Conservation (phyloP, 2,329 filamentous ascomycete species). For the Diaporthe ampelina region DNA sequence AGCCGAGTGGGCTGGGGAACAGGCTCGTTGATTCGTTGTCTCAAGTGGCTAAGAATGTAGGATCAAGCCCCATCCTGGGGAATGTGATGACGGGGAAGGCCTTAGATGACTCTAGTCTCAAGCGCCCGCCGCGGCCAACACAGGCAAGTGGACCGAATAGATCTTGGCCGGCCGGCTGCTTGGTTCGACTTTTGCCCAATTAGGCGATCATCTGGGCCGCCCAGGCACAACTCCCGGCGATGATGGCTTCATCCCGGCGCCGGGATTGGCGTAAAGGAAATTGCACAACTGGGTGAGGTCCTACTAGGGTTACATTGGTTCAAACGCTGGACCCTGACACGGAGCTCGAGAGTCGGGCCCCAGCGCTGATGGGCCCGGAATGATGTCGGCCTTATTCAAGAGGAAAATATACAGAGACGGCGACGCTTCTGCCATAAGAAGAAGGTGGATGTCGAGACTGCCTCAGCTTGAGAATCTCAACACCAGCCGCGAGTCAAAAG, state of each 20-base stretch:
- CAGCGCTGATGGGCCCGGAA: conserved; percentile 27
- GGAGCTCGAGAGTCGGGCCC: background rate
- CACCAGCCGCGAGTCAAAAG: background rate
- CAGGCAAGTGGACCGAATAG: conserved; percentile 21
- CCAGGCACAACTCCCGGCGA: conserved; percentile 21
- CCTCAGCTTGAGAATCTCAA: background rate
- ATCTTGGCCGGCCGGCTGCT: conserved; percentile 27
- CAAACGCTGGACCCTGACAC: conserved; percentile 20
- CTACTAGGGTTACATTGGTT: conserved; percentile 23
- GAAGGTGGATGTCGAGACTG: conserved; percentile 17
- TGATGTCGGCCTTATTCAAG: conserved; percentile 29
- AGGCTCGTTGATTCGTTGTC: conserved; percentile 26
- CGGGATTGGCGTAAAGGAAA: conserved; percentile 22
- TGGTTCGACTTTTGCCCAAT: conserved; percentile 12
- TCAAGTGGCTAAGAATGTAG: conserved; percentile 18
- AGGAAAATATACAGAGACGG: conserved; percentile 1
- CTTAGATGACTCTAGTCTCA: conserved; percentile 1
- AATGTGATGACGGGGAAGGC: conserved; percentile 11
- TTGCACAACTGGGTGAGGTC: conserved; percentile 1
- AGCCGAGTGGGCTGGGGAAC: conserved; percentile 28
- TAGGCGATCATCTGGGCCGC: conserved; percentile 28
- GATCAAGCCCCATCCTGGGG: conserved; percentile 10
- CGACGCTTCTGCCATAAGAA: conserved; percentile 13
- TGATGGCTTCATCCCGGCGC: conserved; percentile 29
- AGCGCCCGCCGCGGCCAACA: conserved; percentile 21